These are phyloP conservation scores for Juncus effusus DNA, from an alignment of 176 grass and related monocot genomes.

Conservation along the genomic window DNA sequence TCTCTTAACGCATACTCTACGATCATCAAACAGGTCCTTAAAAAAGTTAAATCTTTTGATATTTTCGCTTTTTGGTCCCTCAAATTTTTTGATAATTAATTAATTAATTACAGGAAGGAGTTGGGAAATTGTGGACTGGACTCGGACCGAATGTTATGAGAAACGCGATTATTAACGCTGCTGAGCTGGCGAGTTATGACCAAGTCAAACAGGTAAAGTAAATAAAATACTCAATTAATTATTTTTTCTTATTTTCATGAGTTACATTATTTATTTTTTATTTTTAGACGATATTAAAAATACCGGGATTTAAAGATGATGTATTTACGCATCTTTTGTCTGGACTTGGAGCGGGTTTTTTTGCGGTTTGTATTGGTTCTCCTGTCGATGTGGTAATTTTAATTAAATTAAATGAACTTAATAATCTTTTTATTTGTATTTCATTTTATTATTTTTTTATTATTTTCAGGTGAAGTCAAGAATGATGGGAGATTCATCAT, in stretches of 20 bases:
- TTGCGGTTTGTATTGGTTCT: slow-evolving; percentile 94
- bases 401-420: neutral
- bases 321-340: slow-evolving; percentile 75
- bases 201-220: slow-evolving; percentile 80
- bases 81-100: neutral
- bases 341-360: slow-evolving; percentile 88
- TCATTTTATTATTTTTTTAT: slow-evolving; percentile 20
- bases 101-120: slow-evolving; percentile 52
- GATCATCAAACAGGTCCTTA: slow-evolving; percentile 56
- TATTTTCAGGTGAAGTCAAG: slow-evolving; percentile 75
- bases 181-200: slow-evolving; percentile 96
- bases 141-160: slow-evolving; percentile 75
- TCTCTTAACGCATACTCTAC: slow-evolving; percentile 76
- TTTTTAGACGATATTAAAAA: slow-evolving; percentile 74
- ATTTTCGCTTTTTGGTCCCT: neutral
- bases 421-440: slow-evolving; percentile 1
- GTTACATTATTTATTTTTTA: neutral
- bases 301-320: slow-evolving; percentile 93
- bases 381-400: slow-evolving; percentile 86
- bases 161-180: slow-evolving; percentile 87
- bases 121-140: slow-evolving; percentile 72
- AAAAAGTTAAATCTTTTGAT: neutral
- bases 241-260: slow-evolving; percentile 6
- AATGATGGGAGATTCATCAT: slow-evolving; percentile 98
- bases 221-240: neutral